Percentiles rank a stretch among this genome's conserved stretches.
These are phyloP conservation scores for Bromus sterilis DNA, from an alignment of 176 grass and related monocot genomes.

Conservation along the genomic window DNA sequence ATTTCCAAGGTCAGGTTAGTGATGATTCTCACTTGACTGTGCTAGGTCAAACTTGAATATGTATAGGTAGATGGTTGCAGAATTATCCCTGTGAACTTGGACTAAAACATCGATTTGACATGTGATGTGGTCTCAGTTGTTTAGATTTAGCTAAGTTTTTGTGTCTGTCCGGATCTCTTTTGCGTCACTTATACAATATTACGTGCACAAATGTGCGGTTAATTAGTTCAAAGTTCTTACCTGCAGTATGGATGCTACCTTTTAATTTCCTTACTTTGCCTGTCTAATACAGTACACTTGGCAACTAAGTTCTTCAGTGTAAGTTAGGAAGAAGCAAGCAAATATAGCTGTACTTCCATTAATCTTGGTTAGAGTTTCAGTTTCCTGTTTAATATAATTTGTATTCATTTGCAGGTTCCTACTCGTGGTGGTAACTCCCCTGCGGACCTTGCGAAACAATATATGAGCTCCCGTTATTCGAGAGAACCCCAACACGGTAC, in stretches of 20 bases:
- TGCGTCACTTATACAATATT: not conserved
- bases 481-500: conserved; percentile 25
- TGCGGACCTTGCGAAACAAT: conserved; percentile 55
- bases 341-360: not conserved
- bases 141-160: not conserved
- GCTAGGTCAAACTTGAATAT: not conserved
- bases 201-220: not conserved
- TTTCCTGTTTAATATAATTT: not conserved
- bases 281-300: not conserved
- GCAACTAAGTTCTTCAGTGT: not conserved
- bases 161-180: not conserved
- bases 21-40: not conserved
- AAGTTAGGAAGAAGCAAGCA: conserved; percentile 6
- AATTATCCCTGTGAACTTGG: not conserved
- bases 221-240: not conserved
- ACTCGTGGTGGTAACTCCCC: conserved; percentile 32
- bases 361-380: not conserved
- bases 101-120: conserved; percentile 3
- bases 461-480: conserved; percentile 45
- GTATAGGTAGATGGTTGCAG: not conserved
- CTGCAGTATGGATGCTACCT: not conserved
- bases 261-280: not conserved
- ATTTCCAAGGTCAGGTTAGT: not conserved
- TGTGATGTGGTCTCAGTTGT: not conserved
- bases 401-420: conserved; percentile 28